Evolutionary conservation across 108 stramenopile species (phyloP).

Genomic region (Skeletonema tropicum): DNA sequence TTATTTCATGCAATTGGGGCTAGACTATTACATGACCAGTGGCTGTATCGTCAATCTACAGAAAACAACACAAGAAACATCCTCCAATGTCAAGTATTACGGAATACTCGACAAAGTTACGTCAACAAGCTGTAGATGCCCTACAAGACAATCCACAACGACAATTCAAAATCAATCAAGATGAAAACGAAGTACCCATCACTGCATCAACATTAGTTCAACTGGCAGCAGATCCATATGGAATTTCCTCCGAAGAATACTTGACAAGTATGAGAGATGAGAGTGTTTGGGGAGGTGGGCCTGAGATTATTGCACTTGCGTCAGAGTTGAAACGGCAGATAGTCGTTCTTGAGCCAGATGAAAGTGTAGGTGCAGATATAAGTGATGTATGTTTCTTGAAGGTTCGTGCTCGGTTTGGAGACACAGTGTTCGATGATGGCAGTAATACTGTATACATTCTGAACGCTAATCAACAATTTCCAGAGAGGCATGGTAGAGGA

Average conservation of each 20-base stretch:
- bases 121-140: constrained; percentile 65
- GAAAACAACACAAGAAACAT: not conserved
- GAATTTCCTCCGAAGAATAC: constrained; percentile 74
- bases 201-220: constrained; percentile 64
- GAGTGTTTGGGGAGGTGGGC: constrained; percentile 94
- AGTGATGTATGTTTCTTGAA: constrained; percentile 13
- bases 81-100: constrained; percentile 13
- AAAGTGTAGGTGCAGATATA: not conserved
- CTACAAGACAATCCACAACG: constrained; percentile 23
- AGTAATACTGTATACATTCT: constrained; percentile 45
- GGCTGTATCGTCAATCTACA: no score
- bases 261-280: constrained; percentile 81
- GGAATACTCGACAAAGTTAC: constrained; percentile 45
- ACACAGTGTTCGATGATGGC: constrained; percentile 28
- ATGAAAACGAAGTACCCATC: constrained; percentile 74
- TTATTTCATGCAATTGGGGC: constrained; percentile 78
- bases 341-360: constrained; percentile 59
- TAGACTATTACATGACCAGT: constrained; percentile 15
- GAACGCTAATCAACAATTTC: constrained; percentile 52
- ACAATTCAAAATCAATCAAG: constrained; percentile 31
- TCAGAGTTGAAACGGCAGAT: constrained; percentile 88
- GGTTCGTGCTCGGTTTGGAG: constrained; percentile 56
- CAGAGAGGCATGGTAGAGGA: constrained; percentile 26
- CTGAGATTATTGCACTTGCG: constrained; percentile 93
- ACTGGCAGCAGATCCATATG: constrained; percentile 75